phyloP scores from a whole-genome alignment of 345 rosid species.

The Laguncularia racemosa region DNA sequence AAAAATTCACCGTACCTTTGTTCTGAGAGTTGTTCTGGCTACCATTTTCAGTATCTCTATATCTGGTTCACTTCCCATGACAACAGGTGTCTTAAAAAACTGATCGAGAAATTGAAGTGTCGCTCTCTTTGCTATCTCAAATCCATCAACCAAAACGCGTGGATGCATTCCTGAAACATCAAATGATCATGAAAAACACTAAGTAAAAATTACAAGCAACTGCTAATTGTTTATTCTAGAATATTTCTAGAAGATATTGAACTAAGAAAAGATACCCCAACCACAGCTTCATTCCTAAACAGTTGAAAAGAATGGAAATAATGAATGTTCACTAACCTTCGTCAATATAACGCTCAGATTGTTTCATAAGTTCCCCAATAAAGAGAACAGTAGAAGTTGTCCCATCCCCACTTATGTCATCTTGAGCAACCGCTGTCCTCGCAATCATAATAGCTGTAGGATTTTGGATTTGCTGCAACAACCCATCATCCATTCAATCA shows the following conservation, averaged over 20 bases:
- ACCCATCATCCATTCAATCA: conserved; percentile 12
- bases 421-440: conserved; percentile 98
- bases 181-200: neutral
- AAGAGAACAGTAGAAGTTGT: conserved; percentile 92
- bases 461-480: conserved; percentile 90
- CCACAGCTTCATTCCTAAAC: too few species aligned
- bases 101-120: conserved; percentile 87
- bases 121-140: conserved; percentile 92
- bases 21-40: conserved; percentile 87
- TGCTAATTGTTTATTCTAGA: too few species aligned
- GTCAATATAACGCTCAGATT: conserved; percentile 90
- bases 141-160: conserved; percentile 96
- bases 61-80: conserved; percentile 93
- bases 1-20: conserved; percentile 50
- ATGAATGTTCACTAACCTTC: conserved; percentile 49
- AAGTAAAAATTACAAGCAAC: neutral
- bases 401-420: conserved; percentile 95
- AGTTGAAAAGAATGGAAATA: neutral
- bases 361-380: conserved; percentile 98
- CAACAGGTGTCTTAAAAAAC: conserved; percentile 92
- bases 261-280: too few species aligned
- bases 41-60: conserved; percentile 94
- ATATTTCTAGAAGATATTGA: too few species aligned
- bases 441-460: conserved; percentile 99
- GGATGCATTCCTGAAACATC: conserved; percentile 85